Base-by-base conservation (phyloP, 106 monocot genomes). In the Dendrobium officinale region DNA sequence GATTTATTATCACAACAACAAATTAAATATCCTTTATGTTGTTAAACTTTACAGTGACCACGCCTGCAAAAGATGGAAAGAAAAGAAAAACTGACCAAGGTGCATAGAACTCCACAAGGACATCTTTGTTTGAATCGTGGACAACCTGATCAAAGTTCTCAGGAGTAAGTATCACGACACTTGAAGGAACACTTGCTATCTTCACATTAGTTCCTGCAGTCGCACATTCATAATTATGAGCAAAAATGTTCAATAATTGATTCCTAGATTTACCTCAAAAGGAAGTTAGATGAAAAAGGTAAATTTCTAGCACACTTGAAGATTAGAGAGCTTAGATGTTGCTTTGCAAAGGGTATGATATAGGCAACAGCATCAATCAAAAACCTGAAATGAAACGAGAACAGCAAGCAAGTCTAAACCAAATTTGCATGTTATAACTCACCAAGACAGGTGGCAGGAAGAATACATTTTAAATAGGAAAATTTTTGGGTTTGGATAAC, bases 41-140 rank as follows among this genome's bases (percentile, higher is more conserved):
- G 5, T 29, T 68, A 29, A 68, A 31, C 0, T 29, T 31, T 70
- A 70, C 37, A 37, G 37, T 37, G 37, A 37, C 37, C 37, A 37
- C 3, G 37, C 37, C 37, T 56, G 33, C 41, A 42, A 3, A 58
- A 29, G 7, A 45, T 29, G 56, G 2, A 7, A 42, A 49, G 42
- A 78, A 24, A 33, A 43, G 6, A 33, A 68, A 18, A 73, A 84
- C 87, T 85, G 68, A 94, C 97, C 94, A 98, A 51, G 97, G 94
- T 16, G 94, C 94, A 89, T 98, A 98, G 68, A 98, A 98, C 84
- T 98, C 97, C n/a, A 98, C 94, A 83, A 98, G 94, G 26, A 94
- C 92, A 86, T 98, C 97, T 86, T 98, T 98, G 9, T 84, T 81
- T 68, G 85, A 86, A 89, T 98, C 94, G 54, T 94, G 83, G 76